Conservation (phyloP, 192 early-diverging fungal species). For the Geosiphon pyriformis region DNA sequence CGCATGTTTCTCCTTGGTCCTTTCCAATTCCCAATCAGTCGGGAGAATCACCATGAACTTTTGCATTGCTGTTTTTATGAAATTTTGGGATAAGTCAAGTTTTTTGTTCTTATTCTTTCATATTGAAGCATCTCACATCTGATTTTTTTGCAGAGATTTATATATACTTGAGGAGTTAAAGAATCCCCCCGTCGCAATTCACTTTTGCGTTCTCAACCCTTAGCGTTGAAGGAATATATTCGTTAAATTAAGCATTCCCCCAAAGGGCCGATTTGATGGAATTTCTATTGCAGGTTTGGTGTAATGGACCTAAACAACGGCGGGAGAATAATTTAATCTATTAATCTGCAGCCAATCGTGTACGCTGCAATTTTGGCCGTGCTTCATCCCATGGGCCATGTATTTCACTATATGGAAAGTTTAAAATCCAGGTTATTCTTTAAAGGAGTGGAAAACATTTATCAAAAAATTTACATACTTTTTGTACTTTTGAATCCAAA, state of each 20-base stretch:
- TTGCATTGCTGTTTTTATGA: not conserved
- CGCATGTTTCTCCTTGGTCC: constrained; percentile 12
- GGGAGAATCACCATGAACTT: constrained; percentile 11
- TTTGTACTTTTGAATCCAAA: constrained; percentile 92
- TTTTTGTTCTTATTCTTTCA: not conserved
- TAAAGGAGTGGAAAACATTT: not conserved
- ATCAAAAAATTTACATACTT: constrained; percentile 54
- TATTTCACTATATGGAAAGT: constrained; percentile 64
- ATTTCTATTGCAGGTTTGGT: no score
- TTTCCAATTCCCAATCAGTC: constrained; percentile 2
- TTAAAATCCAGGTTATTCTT: not conserved
- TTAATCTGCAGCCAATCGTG: constrained; percentile 21
- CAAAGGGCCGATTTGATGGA: no score
- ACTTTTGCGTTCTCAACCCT: not conserved
- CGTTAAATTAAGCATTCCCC: not conserved
- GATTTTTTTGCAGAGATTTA: no score
- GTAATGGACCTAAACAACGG: no score
- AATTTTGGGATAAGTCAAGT: constrained; percentile 9
- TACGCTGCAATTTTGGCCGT: constrained; percentile 60
- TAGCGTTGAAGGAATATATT: not conserved
- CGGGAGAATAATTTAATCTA: no score
- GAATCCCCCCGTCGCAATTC: not conserved
- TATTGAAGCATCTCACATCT: not conserved
- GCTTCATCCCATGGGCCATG: constrained; percentile 98
- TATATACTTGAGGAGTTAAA: not conserved